A percentile compares a stretch with the other conserved stretches of the same genome.
Evolutionary conservation across 2,329 filamentous ascomycete genomes (phyloP).

Genomic region (Monilinia vaccinii-corymbosi): DNA sequence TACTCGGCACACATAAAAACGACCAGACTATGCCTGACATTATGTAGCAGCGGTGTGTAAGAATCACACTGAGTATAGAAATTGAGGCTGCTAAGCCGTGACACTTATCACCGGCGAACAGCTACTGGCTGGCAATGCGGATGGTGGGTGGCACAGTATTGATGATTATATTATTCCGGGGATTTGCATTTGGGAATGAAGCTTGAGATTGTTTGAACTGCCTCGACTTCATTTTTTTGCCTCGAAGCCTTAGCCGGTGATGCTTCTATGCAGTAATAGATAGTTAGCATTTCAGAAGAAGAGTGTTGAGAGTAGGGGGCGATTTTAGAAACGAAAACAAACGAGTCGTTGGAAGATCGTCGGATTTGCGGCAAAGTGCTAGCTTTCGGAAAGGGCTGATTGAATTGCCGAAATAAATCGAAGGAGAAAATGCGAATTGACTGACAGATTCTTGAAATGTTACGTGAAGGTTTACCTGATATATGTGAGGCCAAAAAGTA

Average conservation of each 20-base stretch:
- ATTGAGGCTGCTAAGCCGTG: background rate
- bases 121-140: background rate
- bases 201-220: background rate
- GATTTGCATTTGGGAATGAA: too few species aligned
- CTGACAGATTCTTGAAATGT: background rate
- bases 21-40: background rate
- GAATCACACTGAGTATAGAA: background rate
- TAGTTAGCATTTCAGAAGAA: too few species aligned
- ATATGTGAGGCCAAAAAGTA: background rate
- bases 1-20: background rate
- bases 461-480: background rate
- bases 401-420: background rate
- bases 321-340: background rate
- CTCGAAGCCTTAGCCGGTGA: background rate
- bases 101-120: background rate
- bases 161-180: background rate
- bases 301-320: background rate
- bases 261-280: background rate
- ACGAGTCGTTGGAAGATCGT: background rate
- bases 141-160: background rate
- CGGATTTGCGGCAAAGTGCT: background rate
- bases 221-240: background rate
- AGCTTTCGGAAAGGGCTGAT: background rate
- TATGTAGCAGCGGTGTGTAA: background rate
- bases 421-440: background rate